Conservation (phyloP, 2,329 filamentous ascomycete genomes). For the Aspergillus sclerotialis region DNA sequence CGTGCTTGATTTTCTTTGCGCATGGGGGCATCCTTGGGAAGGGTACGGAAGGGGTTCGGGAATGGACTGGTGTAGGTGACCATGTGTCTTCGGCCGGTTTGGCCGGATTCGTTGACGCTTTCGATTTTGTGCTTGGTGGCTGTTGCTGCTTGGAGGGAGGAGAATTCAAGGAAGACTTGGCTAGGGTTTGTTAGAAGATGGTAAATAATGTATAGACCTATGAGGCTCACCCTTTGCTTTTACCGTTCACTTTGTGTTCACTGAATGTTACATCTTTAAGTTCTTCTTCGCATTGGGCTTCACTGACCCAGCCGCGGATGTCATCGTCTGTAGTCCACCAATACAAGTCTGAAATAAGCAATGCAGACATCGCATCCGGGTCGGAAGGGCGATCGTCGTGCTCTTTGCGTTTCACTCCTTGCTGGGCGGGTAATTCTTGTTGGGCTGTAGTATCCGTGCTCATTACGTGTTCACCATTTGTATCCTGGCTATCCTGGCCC, state of each 20-base stretch:
- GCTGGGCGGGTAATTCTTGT: slow-evolving; percentile 35
- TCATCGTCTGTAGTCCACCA: slow-evolving; percentile 99
- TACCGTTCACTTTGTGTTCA: slow-evolving; percentile 98
- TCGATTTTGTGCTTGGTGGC: slow-evolving; percentile 80
- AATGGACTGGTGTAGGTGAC: slow-evolving; percentile 70
- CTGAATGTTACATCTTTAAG: slow-evolving; percentile 92
- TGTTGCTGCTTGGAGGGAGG: slow-evolving; percentile 74
- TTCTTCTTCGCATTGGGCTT: slow-evolving; percentile 74
- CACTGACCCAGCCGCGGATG: slow-evolving; percentile 75
- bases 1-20: slow-evolving; percentile 56
- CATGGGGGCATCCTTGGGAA: slow-evolving; percentile 79
- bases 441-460: slow-evolving; percentile 12
- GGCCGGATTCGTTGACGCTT: slow-evolving; percentile 47
- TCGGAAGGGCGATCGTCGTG: slow-evolving; percentile 50
- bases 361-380: slow-evolving; percentile 58
- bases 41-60: slow-evolving; percentile 80
- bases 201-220: not conserved
- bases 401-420: slow-evolving; percentile 58
- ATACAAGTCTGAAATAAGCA: slow-evolving; percentile 82
- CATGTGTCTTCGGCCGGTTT: slow-evolving; percentile 59
- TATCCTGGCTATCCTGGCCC: slow-evolving; percentile 10
- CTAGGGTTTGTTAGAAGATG: slow-evolving; percentile 30
- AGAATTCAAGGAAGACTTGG: slow-evolving; percentile 79
- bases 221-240: slow-evolving; percentile 79
- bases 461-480: slow-evolving; percentile 20